Conservation (phyloP, 2,329 filamentous ascomycete species). For the Boeremia exigua region DNA sequence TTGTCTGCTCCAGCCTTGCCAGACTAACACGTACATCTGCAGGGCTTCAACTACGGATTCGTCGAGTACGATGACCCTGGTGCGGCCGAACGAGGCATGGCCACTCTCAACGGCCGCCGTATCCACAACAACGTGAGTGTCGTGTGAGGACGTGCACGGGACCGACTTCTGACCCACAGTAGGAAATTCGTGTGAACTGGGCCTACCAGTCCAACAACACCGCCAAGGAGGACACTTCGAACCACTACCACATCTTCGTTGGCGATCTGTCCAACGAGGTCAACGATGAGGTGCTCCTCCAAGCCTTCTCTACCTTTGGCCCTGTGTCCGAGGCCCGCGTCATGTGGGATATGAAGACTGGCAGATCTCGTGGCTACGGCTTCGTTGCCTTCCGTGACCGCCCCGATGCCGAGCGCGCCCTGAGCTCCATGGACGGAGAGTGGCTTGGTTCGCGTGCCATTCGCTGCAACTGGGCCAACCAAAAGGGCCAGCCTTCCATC, state of each 20-base stretch:
- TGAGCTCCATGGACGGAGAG: conserved; percentile 98
- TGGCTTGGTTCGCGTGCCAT: conserved; percentile 98
- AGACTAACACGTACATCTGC: conserved; percentile 48
- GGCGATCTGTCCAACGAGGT: conserved; percentile 98
- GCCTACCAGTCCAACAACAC: conserved; percentile 95
- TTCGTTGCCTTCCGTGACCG: conserved; percentile 98
- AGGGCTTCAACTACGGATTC: conserved; percentile 99
- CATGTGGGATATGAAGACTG: conserved; percentile 99
- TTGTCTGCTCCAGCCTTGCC: not conserved
- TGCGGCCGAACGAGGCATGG: conserved; percentile 95
- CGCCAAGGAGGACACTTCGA: conserved; percentile 96
- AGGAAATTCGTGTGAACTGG: conserved; percentile 99
- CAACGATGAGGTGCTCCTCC: conserved; percentile 91
- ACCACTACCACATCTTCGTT: conserved; percentile 99
- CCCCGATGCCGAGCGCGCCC: conserved; percentile 89
- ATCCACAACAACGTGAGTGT: conserved; percentile 88
- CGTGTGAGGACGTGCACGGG: conserved; percentile 15
- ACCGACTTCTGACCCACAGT: conserved; percentile 29
- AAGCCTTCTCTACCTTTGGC: conserved; percentile 95
- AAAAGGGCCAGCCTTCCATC: conserved; percentile 99
- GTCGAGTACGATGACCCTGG: conserved; percentile 98
- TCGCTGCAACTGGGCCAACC: conserved; percentile 99
- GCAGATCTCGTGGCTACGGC: conserved; percentile 93
- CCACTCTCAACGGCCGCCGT: conserved; percentile 91
- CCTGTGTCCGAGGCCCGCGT: conserved; percentile 96